These are phyloP conservation scores for Spathaspora arborariae DNA, from an alignment of 805 yeast species.

Conservation along the genomic window DNA sequence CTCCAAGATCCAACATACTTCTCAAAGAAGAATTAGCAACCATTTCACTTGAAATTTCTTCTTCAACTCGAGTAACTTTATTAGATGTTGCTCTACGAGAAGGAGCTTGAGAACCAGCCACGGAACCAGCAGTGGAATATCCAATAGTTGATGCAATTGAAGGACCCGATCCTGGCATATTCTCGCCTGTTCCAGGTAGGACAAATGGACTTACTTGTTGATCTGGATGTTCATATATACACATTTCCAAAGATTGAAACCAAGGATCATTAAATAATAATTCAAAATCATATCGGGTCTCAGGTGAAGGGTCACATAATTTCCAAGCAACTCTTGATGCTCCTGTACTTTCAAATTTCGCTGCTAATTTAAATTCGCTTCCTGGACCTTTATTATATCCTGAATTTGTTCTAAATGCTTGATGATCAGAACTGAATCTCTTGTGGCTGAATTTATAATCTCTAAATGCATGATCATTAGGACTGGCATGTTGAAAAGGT, in stretches of 20 bases:
- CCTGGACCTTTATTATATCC: constrained; percentile 59
- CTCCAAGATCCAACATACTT: constrained; percentile 38
- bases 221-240: constrained; percentile 49
- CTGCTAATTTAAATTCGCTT: constrained; percentile 65
- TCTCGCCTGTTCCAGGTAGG: constrained; percentile 20
- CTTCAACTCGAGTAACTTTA: constrained; percentile 6
- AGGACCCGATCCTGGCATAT: constrained; percentile 1
- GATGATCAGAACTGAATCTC: constrained; percentile 37
- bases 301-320: constrained; percentile 59
- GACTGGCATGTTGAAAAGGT: constrained; percentile 55
- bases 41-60: constrained; percentile 6
- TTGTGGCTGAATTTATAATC: constrained; percentile 52
- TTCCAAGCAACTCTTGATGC: constrained; percentile 74
- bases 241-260: constrained; percentile 57
- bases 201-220: constrained; percentile 36
- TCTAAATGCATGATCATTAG: constrained; percentile 48
- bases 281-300: constrained; percentile 50
- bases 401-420: constrained; percentile 45
- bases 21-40: constrained; percentile 26
- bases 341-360: constrained; percentile 52
- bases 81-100: constrained; percentile 29
- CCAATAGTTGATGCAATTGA: neutral
- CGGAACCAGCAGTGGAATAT: constrained; percentile 9
- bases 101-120: constrained; percentile 14
- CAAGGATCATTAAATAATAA: constrained; percentile 60